Conservation (phyloP, 805 yeast species). For the Kuraishia hungarica region DNA sequence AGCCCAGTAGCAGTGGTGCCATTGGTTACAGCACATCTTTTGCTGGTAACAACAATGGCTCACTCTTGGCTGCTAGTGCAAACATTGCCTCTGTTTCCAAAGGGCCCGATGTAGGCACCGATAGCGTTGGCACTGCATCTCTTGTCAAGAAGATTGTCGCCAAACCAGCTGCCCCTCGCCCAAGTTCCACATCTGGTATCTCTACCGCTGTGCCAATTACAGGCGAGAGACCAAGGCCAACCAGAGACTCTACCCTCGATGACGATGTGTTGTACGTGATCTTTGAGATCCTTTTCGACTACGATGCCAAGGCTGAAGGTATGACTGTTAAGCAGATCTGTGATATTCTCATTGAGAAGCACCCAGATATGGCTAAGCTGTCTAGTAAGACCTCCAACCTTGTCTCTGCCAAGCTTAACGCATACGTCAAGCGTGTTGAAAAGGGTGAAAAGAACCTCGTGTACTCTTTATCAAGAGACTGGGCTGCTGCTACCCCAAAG, state of each 20-base stretch:
- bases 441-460: conserved; percentile 68
- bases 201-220: conserved; percentile 77
- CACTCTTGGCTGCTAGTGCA: not conserved
- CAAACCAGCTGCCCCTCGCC: conserved; percentile 8
- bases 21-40: not conserved
- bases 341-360: conserved; percentile 62
- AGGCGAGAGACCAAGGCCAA: conserved; percentile 66
- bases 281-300: conserved; percentile 60
- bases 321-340: conserved; percentile 89
- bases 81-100: conserved; percentile 2
- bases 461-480: conserved; percentile 74
- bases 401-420: conserved; percentile 76
- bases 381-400: conserved; percentile 76
- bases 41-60: not conserved
- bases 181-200: conserved; percentile 60
- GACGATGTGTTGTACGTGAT: conserved; percentile 73
- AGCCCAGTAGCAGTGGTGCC: not conserved
- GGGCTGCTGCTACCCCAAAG: conserved; percentile 88
- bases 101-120: not conserved
- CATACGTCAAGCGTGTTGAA: conserved; percentile 78
- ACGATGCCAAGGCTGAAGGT: conserved; percentile 62
- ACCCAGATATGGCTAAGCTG: conserved; percentile 77
- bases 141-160: conserved; percentile 2
- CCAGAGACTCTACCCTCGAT: conserved; percentile 57
- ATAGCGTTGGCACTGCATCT: not conserved